Conservation (phyloP, 305 asterid species). For the Solanum hybrid region DNA sequence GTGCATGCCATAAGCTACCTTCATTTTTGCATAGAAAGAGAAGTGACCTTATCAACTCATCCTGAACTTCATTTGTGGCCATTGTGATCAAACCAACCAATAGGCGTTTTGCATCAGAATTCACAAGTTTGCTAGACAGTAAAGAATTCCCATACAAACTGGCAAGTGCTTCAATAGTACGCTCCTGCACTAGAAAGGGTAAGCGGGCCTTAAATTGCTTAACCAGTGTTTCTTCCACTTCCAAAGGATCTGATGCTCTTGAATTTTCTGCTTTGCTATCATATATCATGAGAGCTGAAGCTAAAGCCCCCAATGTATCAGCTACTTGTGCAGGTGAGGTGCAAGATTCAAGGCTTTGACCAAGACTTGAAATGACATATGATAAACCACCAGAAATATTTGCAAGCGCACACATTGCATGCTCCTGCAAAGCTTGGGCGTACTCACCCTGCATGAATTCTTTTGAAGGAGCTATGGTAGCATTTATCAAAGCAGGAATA, state of each 20-base stretch:
- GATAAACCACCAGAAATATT: conserved; percentile 98
- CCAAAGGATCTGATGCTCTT: conserved; percentile 80
- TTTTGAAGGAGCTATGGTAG: conserved; percentile 98
- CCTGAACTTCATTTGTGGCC: conserved; percentile 92
- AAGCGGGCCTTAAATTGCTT: conserved; percentile 67
- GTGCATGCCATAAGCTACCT: conserved; percentile 94
- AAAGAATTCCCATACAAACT: conserved; percentile 85
- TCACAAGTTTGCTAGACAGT: conserved; percentile 72
- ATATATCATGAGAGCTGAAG: conserved; percentile 98
- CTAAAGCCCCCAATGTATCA: conserved; percentile 95
- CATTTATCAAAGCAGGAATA: conserved; percentile 89
- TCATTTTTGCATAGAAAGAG: conserved; percentile 80
- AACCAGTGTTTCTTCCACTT: conserved; percentile 83
- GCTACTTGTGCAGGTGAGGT: conserved; percentile 92
- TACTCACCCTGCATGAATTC: conserved; percentile 99
- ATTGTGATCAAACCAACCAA: conserved; percentile 94
- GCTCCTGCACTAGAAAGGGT: conserved; percentile 88
- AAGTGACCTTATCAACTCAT: conserved; percentile 81
- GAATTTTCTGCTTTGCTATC: conserved; percentile 75
- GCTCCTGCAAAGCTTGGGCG: conserved; percentile 99
- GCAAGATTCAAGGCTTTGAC: conserved; percentile 97
- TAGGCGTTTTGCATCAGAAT: conserved; percentile 91
- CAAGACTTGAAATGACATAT: conserved; percentile 91
- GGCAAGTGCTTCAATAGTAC: conserved; percentile 98
- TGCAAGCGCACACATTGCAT: conserved; percentile 99